These are phyloP conservation scores for Dictyostelium gargantuum DNA, from an alignment of 208 protist genomes.

Conservation along the genomic window DNA sequence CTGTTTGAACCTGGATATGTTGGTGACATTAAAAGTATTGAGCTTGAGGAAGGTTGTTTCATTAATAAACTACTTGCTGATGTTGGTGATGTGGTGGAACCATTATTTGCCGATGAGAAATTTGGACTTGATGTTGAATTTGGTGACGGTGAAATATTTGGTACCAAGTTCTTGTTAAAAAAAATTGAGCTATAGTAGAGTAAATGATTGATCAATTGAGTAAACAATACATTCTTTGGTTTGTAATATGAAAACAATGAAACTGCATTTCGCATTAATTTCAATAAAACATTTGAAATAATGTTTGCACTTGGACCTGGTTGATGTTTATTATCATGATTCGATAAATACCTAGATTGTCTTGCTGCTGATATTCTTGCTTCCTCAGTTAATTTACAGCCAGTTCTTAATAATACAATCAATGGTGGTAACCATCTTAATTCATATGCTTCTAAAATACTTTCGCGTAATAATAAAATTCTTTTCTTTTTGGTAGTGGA, in stretches of 20 bases:
- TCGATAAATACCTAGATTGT: constrained; percentile 20
- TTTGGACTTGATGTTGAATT: not conserved
- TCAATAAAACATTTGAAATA: not conserved
- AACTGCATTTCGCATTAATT: constrained; percentile 27
- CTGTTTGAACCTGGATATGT: not conserved
- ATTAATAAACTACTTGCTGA: not conserved
- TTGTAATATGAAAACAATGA: not conserved
- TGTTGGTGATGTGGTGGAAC: not conserved
- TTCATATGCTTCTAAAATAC: constrained; percentile 17
- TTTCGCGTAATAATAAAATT: not conserved
- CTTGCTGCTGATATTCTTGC: constrained; percentile 29
- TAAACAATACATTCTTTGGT: not conserved
- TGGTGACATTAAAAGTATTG: not conserved
- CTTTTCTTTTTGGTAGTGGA: not conserved
- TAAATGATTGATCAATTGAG: constrained; percentile 26
- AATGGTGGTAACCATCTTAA: constrained; percentile 41
- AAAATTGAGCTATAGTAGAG: constrained; percentile 28
- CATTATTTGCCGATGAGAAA: not conserved
- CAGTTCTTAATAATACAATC: constrained; percentile 6
- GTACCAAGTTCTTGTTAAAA: constrained; percentile 4
- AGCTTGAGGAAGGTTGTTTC: not conserved
- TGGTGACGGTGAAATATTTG: not conserved
- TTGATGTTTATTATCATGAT: constrained; percentile 45
- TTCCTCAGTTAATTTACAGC: constrained; percentile 48
- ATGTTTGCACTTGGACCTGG: constrained; percentile 22